Evolutionary conservation across 352 stramenopile genomes (phyloP), one percentile per base, ranked within the genome.

Genomic region (Aphanomyces stellatus): DNA sequence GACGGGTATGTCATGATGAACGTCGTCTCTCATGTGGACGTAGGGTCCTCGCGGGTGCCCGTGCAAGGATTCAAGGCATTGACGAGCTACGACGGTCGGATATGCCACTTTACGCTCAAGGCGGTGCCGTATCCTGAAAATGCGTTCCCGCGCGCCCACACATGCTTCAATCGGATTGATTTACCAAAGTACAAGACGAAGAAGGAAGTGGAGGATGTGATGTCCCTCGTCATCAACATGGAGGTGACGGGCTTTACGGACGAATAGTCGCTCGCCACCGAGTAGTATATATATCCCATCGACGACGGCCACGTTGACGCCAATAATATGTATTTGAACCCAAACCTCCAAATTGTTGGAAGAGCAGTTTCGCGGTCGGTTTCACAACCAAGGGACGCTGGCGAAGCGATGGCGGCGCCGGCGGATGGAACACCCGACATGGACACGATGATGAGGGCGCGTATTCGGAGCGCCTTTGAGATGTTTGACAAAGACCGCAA

Each of bases 151-250:
- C 70, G 77, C 37, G 76, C 75, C 5, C 62, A 81, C 65, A 82
- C 75, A 60, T 81, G 75, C 69, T 81, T 81, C 49, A 81, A 81
- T 66, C 73, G 75, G 53, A 97, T 98, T 73, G 92, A 98, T 76
- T 72, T 98, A 22, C 90, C 92, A 33, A 62, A 97, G 42, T 98
- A 98, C 76, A 91, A 95, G 51, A 81, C 71, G 22, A 97, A 94
- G 76, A 83, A 90, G 62, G 88, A 98, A 62, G 72, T 98, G 11
- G 79, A 96, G 61, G 85, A 98, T 68, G 94, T 96, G 64, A 76
- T 98, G 37, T 95, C 88, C 65, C 81, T 98, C 61, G 92, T 94
- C 15, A 96, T 98, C 55, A 96, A 95, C 62, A 98, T 98, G 91
- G 90, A 97, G 71, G 77, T 91, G 65, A 97, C 91, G 42, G 91